Base-by-base conservation (phyloP, 129 eudicot species). In the Saussurea involucrata region DNA sequence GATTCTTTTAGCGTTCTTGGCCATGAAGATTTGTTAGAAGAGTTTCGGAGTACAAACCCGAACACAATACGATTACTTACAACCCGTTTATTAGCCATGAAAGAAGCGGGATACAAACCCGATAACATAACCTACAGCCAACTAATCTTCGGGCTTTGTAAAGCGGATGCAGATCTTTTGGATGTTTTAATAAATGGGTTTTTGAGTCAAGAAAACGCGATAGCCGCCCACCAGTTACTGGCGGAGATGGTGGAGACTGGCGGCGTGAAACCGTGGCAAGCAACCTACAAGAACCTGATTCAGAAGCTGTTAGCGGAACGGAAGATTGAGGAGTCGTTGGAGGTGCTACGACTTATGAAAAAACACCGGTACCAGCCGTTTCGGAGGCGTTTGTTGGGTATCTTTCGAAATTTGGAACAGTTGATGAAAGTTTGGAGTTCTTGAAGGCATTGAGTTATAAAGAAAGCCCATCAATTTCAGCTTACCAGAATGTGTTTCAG, bases 51-150 rank as follows among this genome's bases (percentile, higher is more conserved):
- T n/a, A 65, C n/a, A n/a, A n/a, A n/a, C n/a, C n/a, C n/a, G n/a
- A n/a, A n/a, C n/a, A n/a, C n/a, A n/a, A n/a, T n/a, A n/a, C n/a
- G n/a, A n/a, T n/a, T n/a, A n/a, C n/a, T n/a, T n/a, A n/a, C n/a
- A n/a, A n/a, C n/a, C n/a, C 87, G 67, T 60, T 90, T 12, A 32
- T 81, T 81, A 46, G 82, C 82, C 63, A 92, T 95, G 94, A 92
- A 66, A 73, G 82, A 85, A 40, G 86, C 87, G 1, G 99, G 96
- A 15, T 89, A 70, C 57, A 87, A 85, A 31, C 99, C 97, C 18
- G 99, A 95, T 85, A 95, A 95, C 76, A 89, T 89, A 68, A 89
- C 95, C 34, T 95, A 95, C 83, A 95, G 99, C 80, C 99, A 95
- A 49, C 74, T 88, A 80, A 77, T 92, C 10, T 92, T 79, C 63